A percentile compares a stretch with the other conserved stretches of the same genome.
These are phyloP conservation scores for Boeremia exigua DNA, from an alignment of 2,329 filamentous ascomycete genomes.

Conservation along the genomic window DNA sequence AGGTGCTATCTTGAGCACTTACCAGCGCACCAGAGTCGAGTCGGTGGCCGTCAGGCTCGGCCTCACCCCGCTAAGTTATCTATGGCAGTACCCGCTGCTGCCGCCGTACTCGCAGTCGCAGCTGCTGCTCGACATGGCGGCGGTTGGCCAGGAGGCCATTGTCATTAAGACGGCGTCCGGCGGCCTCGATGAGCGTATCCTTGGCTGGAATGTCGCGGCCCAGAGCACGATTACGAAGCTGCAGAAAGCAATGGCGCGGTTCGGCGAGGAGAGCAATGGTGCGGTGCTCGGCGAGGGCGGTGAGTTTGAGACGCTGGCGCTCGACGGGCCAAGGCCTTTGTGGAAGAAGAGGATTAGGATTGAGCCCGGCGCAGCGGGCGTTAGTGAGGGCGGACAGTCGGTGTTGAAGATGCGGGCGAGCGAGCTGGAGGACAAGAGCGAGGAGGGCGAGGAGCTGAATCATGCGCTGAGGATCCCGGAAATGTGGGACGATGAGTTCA, in stretches of 20 bases:
- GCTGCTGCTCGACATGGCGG: conserved; percentile 81
- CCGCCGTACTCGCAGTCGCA: conserved; percentile 58
- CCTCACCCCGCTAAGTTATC: conserved; percentile 79
- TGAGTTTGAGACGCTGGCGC: conserved; percentile 91
- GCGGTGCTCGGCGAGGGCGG: conserved; percentile 89
- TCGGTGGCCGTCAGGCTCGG: conserved; percentile 86
- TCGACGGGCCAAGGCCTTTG: conserved; percentile 76
- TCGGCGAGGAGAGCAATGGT: conserved; percentile 69
- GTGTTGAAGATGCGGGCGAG: conserved; percentile 70
- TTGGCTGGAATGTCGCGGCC: conserved; percentile 81
- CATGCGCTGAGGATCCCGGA: conserved; percentile 63
- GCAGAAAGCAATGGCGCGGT: conserved; percentile 65
- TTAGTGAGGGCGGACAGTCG: conserved; percentile 78
- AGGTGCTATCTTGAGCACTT: conserved; percentile 91
- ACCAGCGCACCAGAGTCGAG: conserved; percentile 95
- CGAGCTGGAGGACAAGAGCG: conserved; percentile 57
- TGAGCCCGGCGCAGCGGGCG: conserved; percentile 59
- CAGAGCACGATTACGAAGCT: conserved; percentile 55
- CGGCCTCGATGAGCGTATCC: conserved; percentile 77
- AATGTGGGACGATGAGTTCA: conserved; percentile 70
- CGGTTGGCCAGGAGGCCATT: conserved; percentile 79
- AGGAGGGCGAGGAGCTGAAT: conserved; percentile 22
- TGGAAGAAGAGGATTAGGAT: conserved; percentile 77
- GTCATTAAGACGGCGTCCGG: conserved; percentile 95
- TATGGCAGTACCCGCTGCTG: conserved; percentile 89